These are phyloP conservation scores for Rubroshorea leprosula DNA, from an alignment of 345 rosid genomes.

Conservation along the genomic window DNA sequence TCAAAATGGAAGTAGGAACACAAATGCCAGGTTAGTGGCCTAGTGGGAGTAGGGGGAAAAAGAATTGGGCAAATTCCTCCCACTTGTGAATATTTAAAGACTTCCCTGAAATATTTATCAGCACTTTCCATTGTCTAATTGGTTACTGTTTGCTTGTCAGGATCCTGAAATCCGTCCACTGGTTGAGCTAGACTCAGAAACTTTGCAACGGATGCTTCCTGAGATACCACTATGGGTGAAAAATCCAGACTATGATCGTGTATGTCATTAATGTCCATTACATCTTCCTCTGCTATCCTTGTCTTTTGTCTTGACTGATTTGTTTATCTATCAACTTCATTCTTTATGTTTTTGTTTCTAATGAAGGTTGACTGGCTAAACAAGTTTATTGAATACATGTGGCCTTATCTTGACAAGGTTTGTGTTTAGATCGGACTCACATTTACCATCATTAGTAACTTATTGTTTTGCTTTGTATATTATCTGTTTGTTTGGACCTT, in stretches of 20 bases:
- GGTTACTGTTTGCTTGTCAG: slow-evolving; percentile 14
- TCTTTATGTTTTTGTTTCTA: slow-evolving; percentile 1
- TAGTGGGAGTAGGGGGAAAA: too few species aligned
- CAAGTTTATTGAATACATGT: slow-evolving; percentile 28
- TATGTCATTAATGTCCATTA: slow-evolving; percentile 6
- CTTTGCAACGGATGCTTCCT: slow-evolving; percentile 30
- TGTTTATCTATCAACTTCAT: too few species aligned
- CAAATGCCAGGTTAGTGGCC: too few species aligned
- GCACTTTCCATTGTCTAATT: too few species aligned
- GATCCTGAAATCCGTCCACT: slow-evolving; percentile 32
- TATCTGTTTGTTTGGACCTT: neutral
- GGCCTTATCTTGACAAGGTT: slow-evolving; percentile 47
- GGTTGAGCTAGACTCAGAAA: slow-evolving; percentile 29
- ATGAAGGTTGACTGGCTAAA: slow-evolving; percentile 48
- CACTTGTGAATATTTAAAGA: too few species aligned
- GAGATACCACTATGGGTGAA: slow-evolving; percentile 51
- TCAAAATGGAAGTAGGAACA: too few species aligned
- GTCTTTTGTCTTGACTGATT: too few species aligned
- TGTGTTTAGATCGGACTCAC: neutral
- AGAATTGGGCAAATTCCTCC: too few species aligned
- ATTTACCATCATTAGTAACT: neutral
- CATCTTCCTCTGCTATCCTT: too few species aligned
- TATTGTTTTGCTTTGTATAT: neutral
- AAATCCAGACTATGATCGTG: slow-evolving; percentile 48
- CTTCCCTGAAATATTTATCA: too few species aligned